phyloP scores from a whole-genome alignment of 208 protist genomes.

The Tritrichomonas musculus region DNA sequence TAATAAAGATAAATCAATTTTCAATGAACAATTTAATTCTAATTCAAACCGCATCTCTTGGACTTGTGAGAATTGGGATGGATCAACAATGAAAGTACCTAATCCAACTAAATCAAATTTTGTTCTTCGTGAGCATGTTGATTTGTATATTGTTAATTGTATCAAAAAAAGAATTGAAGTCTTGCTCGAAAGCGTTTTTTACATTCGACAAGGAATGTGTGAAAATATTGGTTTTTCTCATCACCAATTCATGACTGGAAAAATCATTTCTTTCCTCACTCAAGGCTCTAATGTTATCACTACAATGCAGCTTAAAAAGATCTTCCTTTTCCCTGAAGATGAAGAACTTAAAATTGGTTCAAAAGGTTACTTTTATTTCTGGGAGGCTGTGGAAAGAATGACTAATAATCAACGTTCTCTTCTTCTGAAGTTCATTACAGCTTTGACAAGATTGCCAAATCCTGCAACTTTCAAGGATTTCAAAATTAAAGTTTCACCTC shows the following conservation, averaged over 20 bases:
- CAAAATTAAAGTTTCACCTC: not conserved
- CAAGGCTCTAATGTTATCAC: slow-evolving; percentile 17
- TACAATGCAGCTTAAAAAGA: not conserved
- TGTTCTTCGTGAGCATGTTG: not conserved
- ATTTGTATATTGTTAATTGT: not conserved
- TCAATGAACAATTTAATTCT: not conserved
- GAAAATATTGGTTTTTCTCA: not conserved
- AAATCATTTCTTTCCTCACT: not conserved
- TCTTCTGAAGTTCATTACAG: not conserved
- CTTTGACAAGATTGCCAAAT: not conserved
- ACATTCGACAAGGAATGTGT: not conserved
- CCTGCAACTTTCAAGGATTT: not conserved
- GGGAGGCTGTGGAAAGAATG: not conserved
- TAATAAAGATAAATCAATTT: not conserved
- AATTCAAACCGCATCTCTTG: too few relatives aligned
- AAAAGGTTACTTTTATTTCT: not conserved
- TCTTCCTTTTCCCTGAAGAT: not conserved
- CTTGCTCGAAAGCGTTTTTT: not conserved
- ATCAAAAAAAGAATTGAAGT: not conserved
- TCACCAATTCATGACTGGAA: slow-evolving; percentile 7
- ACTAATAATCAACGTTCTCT: not conserved
- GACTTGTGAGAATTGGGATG: not conserved
- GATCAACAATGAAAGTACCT: not conserved
- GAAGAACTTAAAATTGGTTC: not conserved
- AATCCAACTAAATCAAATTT: not conserved